Conservation (phyloP, 805 yeast genomes). For the Yarrowia sp. region DNA sequence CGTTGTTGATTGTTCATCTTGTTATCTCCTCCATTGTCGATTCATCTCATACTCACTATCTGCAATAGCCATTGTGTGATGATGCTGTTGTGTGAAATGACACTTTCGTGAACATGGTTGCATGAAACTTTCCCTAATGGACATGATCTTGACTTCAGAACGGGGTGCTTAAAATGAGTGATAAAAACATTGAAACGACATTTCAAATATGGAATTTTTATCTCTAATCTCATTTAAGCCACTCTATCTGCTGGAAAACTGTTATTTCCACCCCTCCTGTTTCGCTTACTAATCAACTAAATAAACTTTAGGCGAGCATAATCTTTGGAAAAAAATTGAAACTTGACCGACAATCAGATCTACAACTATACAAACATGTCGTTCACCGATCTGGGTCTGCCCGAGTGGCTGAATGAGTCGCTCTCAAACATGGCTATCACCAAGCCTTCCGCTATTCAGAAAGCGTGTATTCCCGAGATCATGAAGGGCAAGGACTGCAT, state of each 20-base stretch:
- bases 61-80: conserved; percentile 8
- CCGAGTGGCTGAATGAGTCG: conserved; percentile 87
- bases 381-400: conserved; percentile 73
- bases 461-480: conserved; percentile 86
- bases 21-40: neutral
- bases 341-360: neutral
- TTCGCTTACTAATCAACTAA: neutral
- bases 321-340: conserved; percentile 27
- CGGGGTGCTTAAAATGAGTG: too few species aligned
- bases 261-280: too few species aligned
- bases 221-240: too few species aligned
- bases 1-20: too few species aligned
- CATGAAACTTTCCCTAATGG: conserved; percentile 6
- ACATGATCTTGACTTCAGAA: too few species aligned
- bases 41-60: conserved; percentile 12
- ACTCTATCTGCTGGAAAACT: too few species aligned
- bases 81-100: neutral
- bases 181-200: too few species aligned
- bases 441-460: conserved; percentile 86
- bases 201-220: too few species aligned
- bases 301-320: conserved; percentile 26
- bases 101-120: neutral
- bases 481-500: conserved; percentile 87
- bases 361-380: conserved; percentile 42
- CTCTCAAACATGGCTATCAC: conserved; percentile 80